Base-by-base conservation (phyloP, 106 monocot species). In the Amphibolis antarctica region DNA sequence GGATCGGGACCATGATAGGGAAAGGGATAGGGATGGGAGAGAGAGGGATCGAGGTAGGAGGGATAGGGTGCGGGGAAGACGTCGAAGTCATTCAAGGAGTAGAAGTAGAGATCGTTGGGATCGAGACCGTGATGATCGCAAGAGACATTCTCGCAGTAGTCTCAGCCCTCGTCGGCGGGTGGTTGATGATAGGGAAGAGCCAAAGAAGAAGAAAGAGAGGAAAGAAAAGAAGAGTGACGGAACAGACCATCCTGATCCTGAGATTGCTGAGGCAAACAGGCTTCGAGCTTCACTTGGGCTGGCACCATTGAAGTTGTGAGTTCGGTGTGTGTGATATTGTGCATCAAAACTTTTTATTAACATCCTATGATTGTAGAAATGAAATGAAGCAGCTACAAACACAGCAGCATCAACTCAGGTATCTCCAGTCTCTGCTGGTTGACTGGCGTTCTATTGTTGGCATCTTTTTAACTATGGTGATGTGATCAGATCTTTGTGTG, bases 201-300 rank as follows among this genome's bases (percentile, higher is more conserved):
- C 80, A 18, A 82, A 74, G 81, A 84, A 75, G 62, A 87, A 82
- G 82, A 88, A 82, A 47, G 78, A 92, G 48, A 81, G 75, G 67
- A 92, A 85, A 54, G 84, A 80, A 62, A 82, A 80, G 71, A 82
- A 82, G 82, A 88, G 71, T 18, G 88, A 93, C 42, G 93, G 82
- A 0, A 88, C 93, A 0, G 93, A 93, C 54, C 88, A 88, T 15
- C 88, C 82, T 0, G 85, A 92, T 62, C 92, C 92, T 20, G 92
- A 92, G 68, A 92, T 92, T 50, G 88, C 85, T 0, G 92, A 92
- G 49, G 84, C 85, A 24, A 92, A 92, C 69, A 79, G 85, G 74
- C 79, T 88, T 28, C 68, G 88, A 10, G 92, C 88, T 46, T 88
- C 85, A 27, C 92, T 88, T 55, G 92, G 92, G 5, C 29, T 92